Percentiles rank a stretch among this genome's conserved stretches.
These are phyloP conservation scores for Flaveria trinervia DNA, from an alignment of 129 eudicot species.

Conservation along the genomic window DNA sequence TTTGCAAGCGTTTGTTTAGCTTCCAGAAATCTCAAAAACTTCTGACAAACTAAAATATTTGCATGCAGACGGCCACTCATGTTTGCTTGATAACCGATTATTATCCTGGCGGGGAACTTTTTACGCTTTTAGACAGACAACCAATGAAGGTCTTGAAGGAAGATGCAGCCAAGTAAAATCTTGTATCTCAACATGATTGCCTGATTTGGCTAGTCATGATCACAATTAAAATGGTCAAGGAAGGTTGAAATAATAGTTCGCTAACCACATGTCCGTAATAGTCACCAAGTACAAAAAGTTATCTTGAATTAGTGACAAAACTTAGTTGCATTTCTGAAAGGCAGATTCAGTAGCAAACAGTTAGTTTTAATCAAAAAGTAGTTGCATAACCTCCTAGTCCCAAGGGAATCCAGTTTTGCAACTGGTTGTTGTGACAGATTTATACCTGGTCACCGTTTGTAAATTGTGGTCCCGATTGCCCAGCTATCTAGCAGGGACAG, in stretches of 20 bases:
- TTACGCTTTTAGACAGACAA: slow-evolving; percentile 82
- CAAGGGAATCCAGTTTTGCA: too few relatives aligned
- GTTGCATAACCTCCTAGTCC: too few relatives aligned
- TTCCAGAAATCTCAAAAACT: too few relatives aligned
- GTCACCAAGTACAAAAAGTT: too few relatives aligned
- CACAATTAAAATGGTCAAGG: not conserved
- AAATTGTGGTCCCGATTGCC: not conserved
- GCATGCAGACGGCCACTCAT: slow-evolving; percentile 78
- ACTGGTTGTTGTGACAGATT: too few relatives aligned
- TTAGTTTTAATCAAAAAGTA: too few relatives aligned
- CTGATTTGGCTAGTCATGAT: not conserved
- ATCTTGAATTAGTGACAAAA: too few relatives aligned
- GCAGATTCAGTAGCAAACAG: too few relatives aligned
- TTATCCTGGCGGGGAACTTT: slow-evolving; percentile 97
- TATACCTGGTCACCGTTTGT: too few relatives aligned
- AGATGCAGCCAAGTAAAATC: slow-evolving; percentile 80
- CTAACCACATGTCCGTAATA: too few relatives aligned
- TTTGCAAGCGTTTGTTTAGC: not conserved
- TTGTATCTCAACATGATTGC: not conserved
- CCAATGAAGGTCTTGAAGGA: slow-evolving; percentile 89
- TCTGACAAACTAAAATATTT: slow-evolving; percentile 13
- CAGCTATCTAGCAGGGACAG: too few relatives aligned
- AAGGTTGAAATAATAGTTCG: not conserved
- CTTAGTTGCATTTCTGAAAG: too few relatives aligned
- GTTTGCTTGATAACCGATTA: slow-evolving; percentile 94